Conservation (phyloP, 2,329 filamentous ascomycete species). For the Pseudogymnoascus sp. region DNA sequence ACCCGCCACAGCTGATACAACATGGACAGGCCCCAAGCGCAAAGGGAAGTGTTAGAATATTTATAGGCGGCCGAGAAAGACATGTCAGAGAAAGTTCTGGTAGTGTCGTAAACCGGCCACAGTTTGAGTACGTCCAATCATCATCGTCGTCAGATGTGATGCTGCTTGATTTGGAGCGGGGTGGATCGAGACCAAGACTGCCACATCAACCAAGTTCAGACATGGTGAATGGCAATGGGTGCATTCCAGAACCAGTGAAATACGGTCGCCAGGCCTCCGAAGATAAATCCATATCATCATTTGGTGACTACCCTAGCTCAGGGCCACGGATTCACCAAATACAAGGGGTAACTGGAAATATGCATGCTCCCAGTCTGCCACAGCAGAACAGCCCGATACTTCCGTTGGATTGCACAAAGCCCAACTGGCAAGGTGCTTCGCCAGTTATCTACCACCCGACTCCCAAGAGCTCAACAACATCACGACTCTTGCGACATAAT, state of each 20-base stretch:
- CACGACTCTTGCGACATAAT: constrained; percentile 18
- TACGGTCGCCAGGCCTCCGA: background rate
- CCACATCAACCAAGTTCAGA: background rate
- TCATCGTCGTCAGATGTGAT: constrained; percentile 24
- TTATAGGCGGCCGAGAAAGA: constrained; percentile 22
- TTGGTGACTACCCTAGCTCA: background rate
- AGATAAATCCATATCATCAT: background rate
- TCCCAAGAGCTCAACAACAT: constrained; percentile 21
- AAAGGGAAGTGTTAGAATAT: constrained; percentile 21
- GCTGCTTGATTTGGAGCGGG: constrained; percentile 20
- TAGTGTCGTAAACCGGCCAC: constrained; percentile 15
- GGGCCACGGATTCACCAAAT: background rate
- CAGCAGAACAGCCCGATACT: background rate
- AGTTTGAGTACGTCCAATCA: constrained; percentile 5
- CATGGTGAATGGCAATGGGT: background rate
- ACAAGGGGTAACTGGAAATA: background rate
- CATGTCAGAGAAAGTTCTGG: constrained; percentile 23
- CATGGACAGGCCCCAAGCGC: background rate
- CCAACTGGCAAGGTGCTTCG: background rate
- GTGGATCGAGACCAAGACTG: background rate
- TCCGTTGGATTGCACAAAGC: background rate
- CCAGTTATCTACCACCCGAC: constrained; percentile 22
- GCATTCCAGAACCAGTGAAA: background rate
- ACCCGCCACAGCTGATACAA: background rate
- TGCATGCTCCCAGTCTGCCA: background rate